Evolutionary conservation across 2,329 filamentous ascomycete genomes (phyloP).

Genomic region (Fusarium coffeatum): DNA sequence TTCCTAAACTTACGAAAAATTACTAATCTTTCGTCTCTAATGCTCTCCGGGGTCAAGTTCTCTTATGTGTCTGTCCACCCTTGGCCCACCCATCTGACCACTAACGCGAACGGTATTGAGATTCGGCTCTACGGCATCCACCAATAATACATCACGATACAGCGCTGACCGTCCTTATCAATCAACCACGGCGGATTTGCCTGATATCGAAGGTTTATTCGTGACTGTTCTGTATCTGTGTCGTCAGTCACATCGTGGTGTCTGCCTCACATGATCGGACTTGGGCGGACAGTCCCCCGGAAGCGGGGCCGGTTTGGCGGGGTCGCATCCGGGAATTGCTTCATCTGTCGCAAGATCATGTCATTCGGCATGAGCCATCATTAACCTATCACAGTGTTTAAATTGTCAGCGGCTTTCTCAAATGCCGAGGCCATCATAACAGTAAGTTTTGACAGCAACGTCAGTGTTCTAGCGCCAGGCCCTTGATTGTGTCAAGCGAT

Average conservation of each 20-base stretch:
- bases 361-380: not conserved
- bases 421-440: not conserved
- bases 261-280: constrained; percentile 20
- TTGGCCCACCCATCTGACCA: too few relatives aligned
- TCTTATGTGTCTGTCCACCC: too few relatives aligned
- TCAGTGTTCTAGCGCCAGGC: not conserved
- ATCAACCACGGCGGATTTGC: not conserved
- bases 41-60: not conserved
- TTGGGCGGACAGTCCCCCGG: not conserved
- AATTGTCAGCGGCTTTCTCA: not conserved
- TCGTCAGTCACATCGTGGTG: not conserved
- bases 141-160: not conserved
- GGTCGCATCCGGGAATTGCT: not conserved
- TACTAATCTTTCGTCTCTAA: not conserved
- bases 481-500: too few relatives aligned
- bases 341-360: not conserved
- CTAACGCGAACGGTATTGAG: not conserved
- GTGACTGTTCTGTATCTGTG: not conserved
- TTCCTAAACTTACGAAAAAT: not conserved
- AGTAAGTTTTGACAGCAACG: not conserved
- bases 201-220: not conserved
- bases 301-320: constrained; percentile 1
- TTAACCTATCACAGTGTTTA: not conserved
- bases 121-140: not conserved
- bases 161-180: not conserved